Base-by-base conservation (phyloP, 768 basidiomycete genomes). In the Leucosporidium yakuticum region DNA sequence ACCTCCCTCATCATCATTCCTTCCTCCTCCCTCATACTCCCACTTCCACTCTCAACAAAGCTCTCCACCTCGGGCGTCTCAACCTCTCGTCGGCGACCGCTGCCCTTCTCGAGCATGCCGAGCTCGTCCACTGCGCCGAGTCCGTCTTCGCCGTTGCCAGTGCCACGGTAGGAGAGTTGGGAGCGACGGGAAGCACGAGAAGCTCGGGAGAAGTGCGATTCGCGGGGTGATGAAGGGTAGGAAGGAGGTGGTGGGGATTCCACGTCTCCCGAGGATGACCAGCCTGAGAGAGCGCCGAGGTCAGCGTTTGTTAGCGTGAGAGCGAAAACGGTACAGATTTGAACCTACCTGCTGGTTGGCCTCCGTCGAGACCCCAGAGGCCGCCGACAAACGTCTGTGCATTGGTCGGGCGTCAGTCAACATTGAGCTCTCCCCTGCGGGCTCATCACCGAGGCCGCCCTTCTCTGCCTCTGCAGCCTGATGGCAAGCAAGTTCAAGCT, bases 181-280 rank as follows among this genome's bases (percentile, higher is more conserved):
- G 51, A 44, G 1, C 64, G 67, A 0, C 70, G 64, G 3, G 67
- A 65, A 4, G 67, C 67, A 0, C 64, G 57, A 2, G 67, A 66
- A 29, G 65, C 67, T 0, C 64, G 57, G 2, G 67, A 68, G 29
- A 68, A 71, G 59, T 71, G 70, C 49, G 64, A 63, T 39, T 71
- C 62, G 49, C 67, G 70, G 31, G 57, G 63, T 2, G 36, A 49
- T 23, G 39, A 21, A 4, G n/a, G 47, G n/a, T 11, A n/a, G 8
- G n/a, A 21, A 19, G 49, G n/a, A 19, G 36, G 25, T 14, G 64
- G 21, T 23, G 48, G 64, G 4, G n/a, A 23, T 17, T 20, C 8
- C 1, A 48, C 49, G 49, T 25, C n/a, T 25, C 44, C 54, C 31
- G 0, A 39, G 34, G 34, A 12, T 2, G 39, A 44, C 53, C 53